Evolutionary conservation across 352 stramenopile species (phyloP), one percentile per base, ranked within the genome.

Genomic region (Pythium graminicola): DNA sequence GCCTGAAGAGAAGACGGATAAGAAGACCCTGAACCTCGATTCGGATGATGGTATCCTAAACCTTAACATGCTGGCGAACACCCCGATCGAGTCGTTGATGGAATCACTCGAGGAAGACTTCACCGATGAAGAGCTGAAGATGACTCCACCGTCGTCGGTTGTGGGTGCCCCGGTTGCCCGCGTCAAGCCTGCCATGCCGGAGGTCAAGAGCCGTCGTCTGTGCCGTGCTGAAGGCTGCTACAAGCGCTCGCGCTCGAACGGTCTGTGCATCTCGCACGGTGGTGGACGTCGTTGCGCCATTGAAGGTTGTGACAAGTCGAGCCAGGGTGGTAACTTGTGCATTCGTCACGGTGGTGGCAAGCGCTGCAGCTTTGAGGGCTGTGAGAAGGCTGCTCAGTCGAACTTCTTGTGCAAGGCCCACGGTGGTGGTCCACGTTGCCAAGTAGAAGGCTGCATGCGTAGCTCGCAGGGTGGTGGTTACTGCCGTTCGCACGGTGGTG

Each of bases 361-460:
- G 62, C 79, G 77, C 43, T 95, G 85, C 68, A 79, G 73, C 49
- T 63, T 80, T 53, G 64, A 85, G 22, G 80, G 80, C 7, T 95
- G 85, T 43, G 66, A 83, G 64, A 90, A 90, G 64, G 80, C 78
- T 4, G 78, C 80, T 2, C 82, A 93, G 67, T 88, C 80, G 26
- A 90, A 89, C 67, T 85, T 83, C 29, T 60, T 92, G 52, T 95
- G 85, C 80, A 90, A 89, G 60, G 70, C 75, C n/a, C 85, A 95
- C 58, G 85, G 85, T 29, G 85, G 85, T 47, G 85, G 81, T 31
- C 81, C 73, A 26, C 85, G 85, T 27, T 95, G 85, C 70, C 69
- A 88, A 51, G 65, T 82, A 23, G 51, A 60, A 11, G 69, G 68
- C 31, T 95, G 85, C 67, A 69, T 66, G 49, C 72, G 74, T 53